Percentiles rank a stretch among this genome's conserved stretches.
Conservation (phyloP, 1,284 basidiomycete species). For the Pseudozyma hubeiensis region DNA sequence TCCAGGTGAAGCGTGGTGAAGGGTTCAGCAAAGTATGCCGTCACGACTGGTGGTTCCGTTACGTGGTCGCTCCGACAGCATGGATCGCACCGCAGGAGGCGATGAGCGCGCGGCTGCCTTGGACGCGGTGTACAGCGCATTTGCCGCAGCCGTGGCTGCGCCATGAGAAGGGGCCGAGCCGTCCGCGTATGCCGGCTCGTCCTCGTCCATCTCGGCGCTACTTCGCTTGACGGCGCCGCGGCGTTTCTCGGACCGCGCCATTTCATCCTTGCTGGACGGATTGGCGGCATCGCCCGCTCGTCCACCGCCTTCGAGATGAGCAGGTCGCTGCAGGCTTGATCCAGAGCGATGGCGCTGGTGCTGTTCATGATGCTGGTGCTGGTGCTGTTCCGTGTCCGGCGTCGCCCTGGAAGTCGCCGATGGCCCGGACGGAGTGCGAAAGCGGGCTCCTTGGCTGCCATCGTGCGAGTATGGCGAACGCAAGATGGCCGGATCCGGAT, state of each 20-base stretch:
- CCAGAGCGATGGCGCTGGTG: constrained; percentile 13
- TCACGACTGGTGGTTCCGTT: constrained; percentile 26
- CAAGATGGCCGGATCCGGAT: constrained; percentile 43
- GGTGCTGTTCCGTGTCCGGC: constrained; percentile 5
- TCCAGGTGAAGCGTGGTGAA: neutral
- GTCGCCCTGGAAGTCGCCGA: constrained; percentile 5
- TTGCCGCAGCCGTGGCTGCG: neutral
- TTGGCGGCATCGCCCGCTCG: neutral
- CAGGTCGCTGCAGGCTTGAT: constrained; percentile 14
- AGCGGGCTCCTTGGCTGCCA: constrained; percentile 14
- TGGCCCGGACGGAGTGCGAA: constrained; percentile 30
- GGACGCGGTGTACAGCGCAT: constrained; percentile 6
- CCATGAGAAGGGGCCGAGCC: constrained; percentile 5
- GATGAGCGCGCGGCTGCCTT: constrained; percentile 22
- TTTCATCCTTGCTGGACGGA: neutral
- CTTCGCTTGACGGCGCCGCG: constrained; percentile 31
- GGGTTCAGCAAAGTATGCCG: constrained; percentile 33
- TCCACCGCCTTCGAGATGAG: constrained; percentile 18
- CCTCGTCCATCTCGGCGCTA: constrained; percentile 40
- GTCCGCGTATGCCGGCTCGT: constrained; percentile 6
- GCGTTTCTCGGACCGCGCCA: constrained; percentile 3
- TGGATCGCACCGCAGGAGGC: constrained; percentile 19
- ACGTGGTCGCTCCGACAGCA: constrained; percentile 23
- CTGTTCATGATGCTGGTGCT: constrained; percentile 4
- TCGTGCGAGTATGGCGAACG: constrained; percentile 43